phyloP scores from a whole-genome alignment of 768 basidiomycete genomes.

The Lentinula raphanica region DNA sequence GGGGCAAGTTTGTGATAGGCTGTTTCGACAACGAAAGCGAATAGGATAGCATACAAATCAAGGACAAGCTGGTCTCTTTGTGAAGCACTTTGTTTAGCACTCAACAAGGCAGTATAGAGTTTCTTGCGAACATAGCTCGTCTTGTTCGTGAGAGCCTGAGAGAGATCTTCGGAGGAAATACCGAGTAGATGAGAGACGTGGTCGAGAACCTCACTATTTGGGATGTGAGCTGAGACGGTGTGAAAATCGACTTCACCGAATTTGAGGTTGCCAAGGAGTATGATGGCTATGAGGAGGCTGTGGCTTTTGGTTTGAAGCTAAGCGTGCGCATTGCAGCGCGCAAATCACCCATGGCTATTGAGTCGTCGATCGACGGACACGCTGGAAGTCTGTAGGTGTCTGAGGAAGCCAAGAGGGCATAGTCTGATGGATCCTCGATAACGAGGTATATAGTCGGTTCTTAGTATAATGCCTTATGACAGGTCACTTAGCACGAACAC shows the following conservation, averaged over 20 bases:
- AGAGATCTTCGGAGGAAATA: constrained; percentile 72
- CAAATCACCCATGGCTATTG: constrained; percentile 77
- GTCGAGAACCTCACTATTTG: constrained; percentile 69
- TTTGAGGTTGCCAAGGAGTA: constrained; percentile 76
- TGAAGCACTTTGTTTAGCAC: constrained; percentile 59
- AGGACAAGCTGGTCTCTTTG: constrained; percentile 79
- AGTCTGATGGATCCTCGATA: constrained; percentile 83
- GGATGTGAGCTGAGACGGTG: constrained; percentile 49
- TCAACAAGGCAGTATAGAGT: constrained; percentile 75
- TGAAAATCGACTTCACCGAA: constrained; percentile 62
- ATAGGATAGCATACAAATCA: constrained; percentile 85
- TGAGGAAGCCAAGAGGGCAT: constrained; percentile 77
- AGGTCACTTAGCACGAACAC: no score
- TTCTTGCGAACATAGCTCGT: constrained; percentile 90
- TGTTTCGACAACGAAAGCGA: constrained; percentile 84
- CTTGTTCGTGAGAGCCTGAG: constrained; percentile 74
- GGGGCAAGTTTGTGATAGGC: constrained; percentile 75
- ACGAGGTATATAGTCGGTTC: no score
- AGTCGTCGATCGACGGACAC: constrained; percentile 85
- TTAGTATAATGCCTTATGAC: no score
- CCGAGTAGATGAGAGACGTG: constrained; percentile 74
- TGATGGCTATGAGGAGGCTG: constrained; percentile 72
- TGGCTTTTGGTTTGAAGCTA: constrained; percentile 89
- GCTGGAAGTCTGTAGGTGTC: constrained; percentile 85
- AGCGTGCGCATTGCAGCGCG: constrained; percentile 75